These are phyloP conservation scores for Sonneratia alba DNA, from an alignment of 345 rosid genomes.

Conservation along the genomic window DNA sequence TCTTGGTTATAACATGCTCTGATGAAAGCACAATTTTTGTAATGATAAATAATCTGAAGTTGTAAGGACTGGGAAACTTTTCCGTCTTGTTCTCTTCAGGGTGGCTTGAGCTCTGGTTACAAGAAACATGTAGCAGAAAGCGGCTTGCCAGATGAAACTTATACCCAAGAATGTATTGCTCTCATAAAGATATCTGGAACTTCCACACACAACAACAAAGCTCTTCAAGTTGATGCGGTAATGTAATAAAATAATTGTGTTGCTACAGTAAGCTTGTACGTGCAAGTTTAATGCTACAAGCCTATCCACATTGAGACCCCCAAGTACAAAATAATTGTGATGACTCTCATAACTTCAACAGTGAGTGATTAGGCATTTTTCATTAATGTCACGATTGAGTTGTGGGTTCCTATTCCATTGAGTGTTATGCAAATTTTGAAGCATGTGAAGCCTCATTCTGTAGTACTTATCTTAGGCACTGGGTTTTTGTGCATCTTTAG, in stretches of 20 bases:
- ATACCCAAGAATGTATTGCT: conserved; percentile 55
- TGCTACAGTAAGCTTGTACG: neutral
- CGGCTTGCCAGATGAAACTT: conserved; percentile 62
- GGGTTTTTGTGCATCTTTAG: neutral
- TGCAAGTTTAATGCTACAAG: neutral
- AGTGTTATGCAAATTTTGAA: neutral
- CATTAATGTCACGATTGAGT: neutral
- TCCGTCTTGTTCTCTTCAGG: conserved; percentile 30
- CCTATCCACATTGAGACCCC: neutral
- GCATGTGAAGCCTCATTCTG: neutral
- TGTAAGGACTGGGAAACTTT: neutral
- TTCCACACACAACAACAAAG: conserved; percentile 60
- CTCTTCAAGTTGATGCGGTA: conserved; percentile 82
- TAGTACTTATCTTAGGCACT: neutral
- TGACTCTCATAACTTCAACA: neutral
- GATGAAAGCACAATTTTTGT: neutral
- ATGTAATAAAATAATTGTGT: neutral
- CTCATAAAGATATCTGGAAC: conserved; percentile 84
- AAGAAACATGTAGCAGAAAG: conserved; percentile 55
- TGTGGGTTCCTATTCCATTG: neutral
- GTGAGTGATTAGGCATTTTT: neutral
- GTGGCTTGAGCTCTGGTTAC: conserved; percentile 92
- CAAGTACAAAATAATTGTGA: neutral
- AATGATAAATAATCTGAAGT: neutral
- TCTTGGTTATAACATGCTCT: neutral